Evolutionary conservation across 805 yeast genomes (phyloP).

Genomic region (Wickerhamiella alocasiicola): DNA sequence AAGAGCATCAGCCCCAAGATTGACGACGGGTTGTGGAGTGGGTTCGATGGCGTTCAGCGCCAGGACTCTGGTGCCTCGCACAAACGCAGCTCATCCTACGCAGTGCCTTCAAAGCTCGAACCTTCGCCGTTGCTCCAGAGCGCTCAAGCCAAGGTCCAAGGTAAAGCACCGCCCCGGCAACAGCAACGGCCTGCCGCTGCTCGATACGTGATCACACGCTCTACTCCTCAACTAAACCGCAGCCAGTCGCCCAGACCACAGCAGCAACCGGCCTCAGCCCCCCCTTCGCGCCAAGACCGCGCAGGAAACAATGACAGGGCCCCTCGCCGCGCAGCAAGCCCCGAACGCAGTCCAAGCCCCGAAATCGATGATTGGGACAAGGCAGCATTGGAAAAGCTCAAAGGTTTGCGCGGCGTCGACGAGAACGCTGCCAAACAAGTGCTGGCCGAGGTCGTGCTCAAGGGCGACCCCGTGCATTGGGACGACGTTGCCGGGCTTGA

Average conservation of each 20-base stretch:
- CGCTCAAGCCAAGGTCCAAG: constrained; percentile 7
- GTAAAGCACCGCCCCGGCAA: not conserved
- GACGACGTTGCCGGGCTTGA: constrained; percentile 89
- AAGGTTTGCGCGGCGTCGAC: constrained; percentile 54
- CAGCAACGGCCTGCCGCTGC: constrained; percentile 6
- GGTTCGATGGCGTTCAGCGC: constrained; percentile 9
- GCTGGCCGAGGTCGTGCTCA: constrained; percentile 73
- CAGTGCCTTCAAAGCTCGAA: not conserved
- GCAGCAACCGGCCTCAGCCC: not conserved
- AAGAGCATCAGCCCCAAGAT: constrained; percentile 2
- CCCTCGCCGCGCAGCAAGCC: not conserved
- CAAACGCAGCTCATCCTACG: not conserved
- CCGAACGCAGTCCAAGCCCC: not conserved
- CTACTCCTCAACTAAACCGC: constrained; percentile 3
- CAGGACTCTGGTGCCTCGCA: not conserved
- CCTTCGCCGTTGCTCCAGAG: constrained; percentile 7
- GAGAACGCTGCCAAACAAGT: constrained; percentile 68
- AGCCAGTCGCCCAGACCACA: constrained; percentile 6
- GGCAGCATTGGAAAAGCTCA: constrained; percentile 25
- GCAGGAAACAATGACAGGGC: not conserved
- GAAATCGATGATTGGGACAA: constrained; percentile 25
- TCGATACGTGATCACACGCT: constrained; percentile 10
- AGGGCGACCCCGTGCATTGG: constrained; percentile 89
- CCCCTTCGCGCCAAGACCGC: not conserved
- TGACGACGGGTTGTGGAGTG: constrained; percentile 6